A percentile compares a stretch with the other conserved stretches of the same genome.
phyloP scores from a whole-genome alignment of 306 rosid genomes.

The Lablab purpureus region DNA sequence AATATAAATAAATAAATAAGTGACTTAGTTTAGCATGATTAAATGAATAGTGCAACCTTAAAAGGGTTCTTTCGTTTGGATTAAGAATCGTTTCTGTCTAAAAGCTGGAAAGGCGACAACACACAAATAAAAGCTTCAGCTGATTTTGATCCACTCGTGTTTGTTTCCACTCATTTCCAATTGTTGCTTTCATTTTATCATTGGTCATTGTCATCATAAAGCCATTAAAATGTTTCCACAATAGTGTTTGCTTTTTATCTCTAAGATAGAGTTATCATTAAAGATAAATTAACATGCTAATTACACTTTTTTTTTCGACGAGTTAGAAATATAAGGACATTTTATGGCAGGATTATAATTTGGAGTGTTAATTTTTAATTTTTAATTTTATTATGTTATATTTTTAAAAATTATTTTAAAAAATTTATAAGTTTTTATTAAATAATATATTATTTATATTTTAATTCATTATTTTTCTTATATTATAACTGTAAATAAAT shows the following conservation, averaged over 20 bases:
- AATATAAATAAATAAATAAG: background rate
- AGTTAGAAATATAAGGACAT: background rate
- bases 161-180: background rate
- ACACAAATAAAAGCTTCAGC: background rate
- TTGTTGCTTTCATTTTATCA: constrained; percentile 4
- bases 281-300: background rate
- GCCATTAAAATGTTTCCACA: background rate
- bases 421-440: no score
- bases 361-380: no score
- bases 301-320: background rate
- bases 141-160: background rate
- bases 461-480: no score
- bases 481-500: no score
- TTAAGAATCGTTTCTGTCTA: background rate
- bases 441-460: no score
- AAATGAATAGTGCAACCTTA: background rate
- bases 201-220: background rate
- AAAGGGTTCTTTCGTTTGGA: constrained; percentile 9
- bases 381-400: no score
- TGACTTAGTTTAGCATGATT: background rate
- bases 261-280: background rate
- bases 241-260: background rate
- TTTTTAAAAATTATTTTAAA: no score
- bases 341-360: no score
- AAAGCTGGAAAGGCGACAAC: background rate